Conservation (phyloP, 768 basidiomycete genomes). For the Gymnopilus dilepis region DNA sequence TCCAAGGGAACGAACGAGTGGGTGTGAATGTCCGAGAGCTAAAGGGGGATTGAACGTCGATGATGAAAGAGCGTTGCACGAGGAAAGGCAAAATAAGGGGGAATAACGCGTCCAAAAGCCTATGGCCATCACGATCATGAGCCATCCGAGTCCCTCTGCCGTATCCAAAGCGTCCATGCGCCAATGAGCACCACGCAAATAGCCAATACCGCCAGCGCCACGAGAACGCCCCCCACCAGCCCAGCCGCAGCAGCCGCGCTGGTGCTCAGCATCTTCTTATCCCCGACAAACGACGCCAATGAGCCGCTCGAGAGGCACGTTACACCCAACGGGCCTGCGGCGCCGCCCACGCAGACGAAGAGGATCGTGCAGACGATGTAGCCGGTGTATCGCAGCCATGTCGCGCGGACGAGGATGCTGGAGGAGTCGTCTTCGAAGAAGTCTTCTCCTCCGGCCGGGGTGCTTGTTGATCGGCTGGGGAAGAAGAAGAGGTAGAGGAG, state of each 20-base stretch:
- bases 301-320: conserved; percentile 31
- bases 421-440: conserved; percentile 41
- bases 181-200: conserved; percentile 16
- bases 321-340: conserved; percentile 39
- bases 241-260: conserved; percentile 38
- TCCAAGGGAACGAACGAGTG: background rate
- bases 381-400: conserved; percentile 18
- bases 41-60: conserved; percentile 3
- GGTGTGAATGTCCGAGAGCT: background rate
- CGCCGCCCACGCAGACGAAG: conserved; percentile 30
- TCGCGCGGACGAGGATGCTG: conserved; percentile 8
- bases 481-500: conserved; percentile 36
- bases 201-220: conserved; percentile 23
- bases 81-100: background rate
- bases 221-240: conserved; percentile 34
- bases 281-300: conserved; percentile 13
- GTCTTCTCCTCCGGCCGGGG: conserved; percentile 34
- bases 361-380: conserved; percentile 26
- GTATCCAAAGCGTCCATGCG: conserved; percentile 26
- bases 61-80: background rate
- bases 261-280: conserved; percentile 28
- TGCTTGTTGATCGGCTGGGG: conserved; percentile 18
- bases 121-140: conserved; percentile 3
- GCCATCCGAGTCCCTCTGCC: background rate
- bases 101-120: background rate